phyloP scores from a whole-genome alignment of 2,329 filamentous ascomycete genomes.

The Fusarium citri region DNA sequence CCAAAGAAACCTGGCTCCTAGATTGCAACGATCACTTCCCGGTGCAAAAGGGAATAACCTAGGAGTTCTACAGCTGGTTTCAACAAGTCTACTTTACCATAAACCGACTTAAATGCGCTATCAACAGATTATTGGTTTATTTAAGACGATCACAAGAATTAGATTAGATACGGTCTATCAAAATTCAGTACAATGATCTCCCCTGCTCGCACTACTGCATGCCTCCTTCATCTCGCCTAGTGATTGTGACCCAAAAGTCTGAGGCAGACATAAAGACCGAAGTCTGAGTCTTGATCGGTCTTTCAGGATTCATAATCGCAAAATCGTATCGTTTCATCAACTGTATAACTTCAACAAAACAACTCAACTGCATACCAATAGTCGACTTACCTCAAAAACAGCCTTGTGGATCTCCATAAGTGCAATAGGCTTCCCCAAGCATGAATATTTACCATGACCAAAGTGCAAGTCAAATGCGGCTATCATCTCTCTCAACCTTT shows the following conservation, averaged over 20 bases:
- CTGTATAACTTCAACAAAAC: conserved; percentile 27
- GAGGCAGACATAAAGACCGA: conserved; percentile 52
- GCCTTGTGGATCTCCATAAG: conserved; percentile 62
- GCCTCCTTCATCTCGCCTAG: conserved; percentile 26
- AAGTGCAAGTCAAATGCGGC: conserved; percentile 58
- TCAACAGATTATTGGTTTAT: background rate
- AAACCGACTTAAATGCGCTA: background rate
- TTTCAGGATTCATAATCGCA: conserved; percentile 49
- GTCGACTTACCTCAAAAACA: conserved; percentile 57
- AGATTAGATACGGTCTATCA: background rate
- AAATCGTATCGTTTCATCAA: conserved; percentile 51
- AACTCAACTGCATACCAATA: rapidly evolving
- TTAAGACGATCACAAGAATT: background rate
- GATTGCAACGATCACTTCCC: too few relatives aligned
- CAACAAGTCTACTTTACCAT: background rate
- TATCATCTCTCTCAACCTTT: conserved; percentile 51
- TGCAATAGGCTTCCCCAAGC: conserved; percentile 61
- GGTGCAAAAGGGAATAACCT: background rate
- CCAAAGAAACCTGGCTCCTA: background rate
- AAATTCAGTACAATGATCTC: background rate
- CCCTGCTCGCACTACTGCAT: too few relatives aligned
- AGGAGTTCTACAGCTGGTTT: background rate
- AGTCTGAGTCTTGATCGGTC: conserved; percentile 49
- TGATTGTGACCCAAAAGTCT: conserved; percentile 52
- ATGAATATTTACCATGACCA: conserved; percentile 58